Evolutionary conservation across 1,284 basidiomycete genomes (phyloP), one percentile per base, ranked within the genome.

Genomic region (Schizophyllum amplum): DNA sequence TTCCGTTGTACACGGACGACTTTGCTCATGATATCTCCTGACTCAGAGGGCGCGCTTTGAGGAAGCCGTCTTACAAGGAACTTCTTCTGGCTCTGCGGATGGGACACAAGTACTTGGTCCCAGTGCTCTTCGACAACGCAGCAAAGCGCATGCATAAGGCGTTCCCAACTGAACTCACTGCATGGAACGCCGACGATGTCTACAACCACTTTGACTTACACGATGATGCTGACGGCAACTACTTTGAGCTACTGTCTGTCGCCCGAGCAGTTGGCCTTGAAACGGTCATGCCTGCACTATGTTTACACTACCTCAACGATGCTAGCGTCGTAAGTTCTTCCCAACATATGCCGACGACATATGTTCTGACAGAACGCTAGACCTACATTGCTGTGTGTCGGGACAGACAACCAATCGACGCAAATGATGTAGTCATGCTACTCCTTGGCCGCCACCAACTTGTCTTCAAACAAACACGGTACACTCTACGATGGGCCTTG

Each of bases 21-120:
- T 24, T 56, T n/a, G 13, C 33, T 4, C 17, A 42, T 42, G 33
- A 42, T 42, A 9, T 42, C 2, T 42, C 2, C 33, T 9, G 7
- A n/a, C n/a, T n/a, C 17, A 42, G 33, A 3, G 33, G 33, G 33
- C 11, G 2, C 7, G 3, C 17, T 9, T 2, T 13, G 2, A 9
- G 33, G 3, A 4, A 47, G 23, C 51, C 55, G 7, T 20, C 50
- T 24, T 7, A 47, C 6, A 21, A 33, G 13, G 27, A 24, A 6
- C 46, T 56, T 51, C n/a, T 50, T 25, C 20, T 51, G 23, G 53
- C 51, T 0, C 22, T 58, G 24, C 27, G 57, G 15, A 53, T 58
- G 22, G 53, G 57, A 42, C 51, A 27, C 26, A 58, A 58, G 24
- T 55, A 58, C 24, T 42, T 52, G n/a, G 21, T 55, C 24, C 4